These are phyloP conservation scores for Rhizophora apiculata DNA, from an alignment of 345 rosid species.

Conservation along the genomic window DNA sequence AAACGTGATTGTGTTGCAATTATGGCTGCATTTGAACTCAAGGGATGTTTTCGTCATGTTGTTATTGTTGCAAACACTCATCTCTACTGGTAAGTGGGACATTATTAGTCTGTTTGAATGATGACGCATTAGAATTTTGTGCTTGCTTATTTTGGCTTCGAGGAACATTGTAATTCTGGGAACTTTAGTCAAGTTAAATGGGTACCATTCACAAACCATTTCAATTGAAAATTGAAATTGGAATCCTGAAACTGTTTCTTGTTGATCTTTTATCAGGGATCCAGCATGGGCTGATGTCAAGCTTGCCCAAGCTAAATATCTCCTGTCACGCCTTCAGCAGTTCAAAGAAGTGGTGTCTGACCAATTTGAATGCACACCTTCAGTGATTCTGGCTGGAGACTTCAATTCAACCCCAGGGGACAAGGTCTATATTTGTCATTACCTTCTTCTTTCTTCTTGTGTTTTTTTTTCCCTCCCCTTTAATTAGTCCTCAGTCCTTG, in stretches of 20 bases:
- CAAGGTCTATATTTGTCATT: conserved; percentile 38
- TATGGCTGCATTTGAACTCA: conserved; percentile 84
- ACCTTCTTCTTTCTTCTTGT: not conserved
- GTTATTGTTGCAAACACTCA: conserved; percentile 86
- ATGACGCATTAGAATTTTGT: not conserved
- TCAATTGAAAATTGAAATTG: no score
- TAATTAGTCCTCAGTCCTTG: no score
- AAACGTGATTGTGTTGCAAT: conserved; percentile 90
- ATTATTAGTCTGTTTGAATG: not conserved
- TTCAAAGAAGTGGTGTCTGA: conserved; percentile 55
- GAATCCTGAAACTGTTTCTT: not conserved
- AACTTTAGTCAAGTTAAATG: not conserved
- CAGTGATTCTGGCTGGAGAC: conserved; percentile 76
- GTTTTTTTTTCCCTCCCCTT: not conserved
- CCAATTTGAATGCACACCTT: conserved; percentile 57
- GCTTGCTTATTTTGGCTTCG: conserved; percentile 6
- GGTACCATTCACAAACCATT: no score
- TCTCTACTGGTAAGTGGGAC: conserved; percentile 63
- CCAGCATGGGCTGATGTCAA: conserved; percentile 88
- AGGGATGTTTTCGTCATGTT: conserved; percentile 46
- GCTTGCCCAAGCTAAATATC: conserved; percentile 94
- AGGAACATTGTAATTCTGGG: not conserved
- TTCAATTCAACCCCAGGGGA: conserved; percentile 91
- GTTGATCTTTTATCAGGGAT: conserved; percentile 53
- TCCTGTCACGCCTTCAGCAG: conserved; percentile 55